Conservation (phyloP, 1,284 basidiomycete species). For the Ceratobasidium sp. region DNA sequence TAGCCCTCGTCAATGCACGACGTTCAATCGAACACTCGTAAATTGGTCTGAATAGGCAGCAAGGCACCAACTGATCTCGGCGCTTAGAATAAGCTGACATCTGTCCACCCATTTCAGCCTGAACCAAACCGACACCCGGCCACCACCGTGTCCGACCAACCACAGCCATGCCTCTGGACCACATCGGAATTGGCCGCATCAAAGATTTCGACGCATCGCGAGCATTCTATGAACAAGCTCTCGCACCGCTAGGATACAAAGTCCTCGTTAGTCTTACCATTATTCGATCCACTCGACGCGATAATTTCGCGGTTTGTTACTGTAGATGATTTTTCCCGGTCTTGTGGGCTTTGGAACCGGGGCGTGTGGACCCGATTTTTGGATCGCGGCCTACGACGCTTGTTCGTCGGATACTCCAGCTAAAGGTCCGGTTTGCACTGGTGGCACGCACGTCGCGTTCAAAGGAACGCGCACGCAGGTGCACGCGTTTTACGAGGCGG, state of each 20-base stretch:
- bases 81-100: neutral
- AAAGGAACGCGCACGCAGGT: constrained; percentile 35
- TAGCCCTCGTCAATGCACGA: too few relatives aligned
- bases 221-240: constrained; percentile 26
- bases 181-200: constrained; percentile 13
- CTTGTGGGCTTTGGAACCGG: constrained; percentile 16
- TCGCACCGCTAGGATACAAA: constrained; percentile 37
- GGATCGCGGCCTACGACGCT: neutral
- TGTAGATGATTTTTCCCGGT: neutral
- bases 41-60: too few relatives aligned
- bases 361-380: constrained; percentile 16
- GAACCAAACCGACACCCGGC: neutral
- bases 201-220: constrained; percentile 2
- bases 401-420: neutral
- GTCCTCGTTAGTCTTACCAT: constrained; percentile 13
- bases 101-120: neutral
- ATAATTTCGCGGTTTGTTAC: neutral
- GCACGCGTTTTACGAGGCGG: constrained; percentile 35
- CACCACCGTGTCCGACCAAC: constrained; percentile 6
- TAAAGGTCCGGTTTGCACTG: neutral
- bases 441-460: constrained; percentile 32
- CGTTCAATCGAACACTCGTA: too few relatives aligned
- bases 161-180: constrained; percentile 27
- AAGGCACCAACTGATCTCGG: too few relatives aligned
- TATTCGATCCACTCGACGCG: too few relatives aligned